These are phyloP conservation scores for Quercus variabilis DNA, from an alignment of 306 rosid genomes.

Conservation along the genomic window DNA sequence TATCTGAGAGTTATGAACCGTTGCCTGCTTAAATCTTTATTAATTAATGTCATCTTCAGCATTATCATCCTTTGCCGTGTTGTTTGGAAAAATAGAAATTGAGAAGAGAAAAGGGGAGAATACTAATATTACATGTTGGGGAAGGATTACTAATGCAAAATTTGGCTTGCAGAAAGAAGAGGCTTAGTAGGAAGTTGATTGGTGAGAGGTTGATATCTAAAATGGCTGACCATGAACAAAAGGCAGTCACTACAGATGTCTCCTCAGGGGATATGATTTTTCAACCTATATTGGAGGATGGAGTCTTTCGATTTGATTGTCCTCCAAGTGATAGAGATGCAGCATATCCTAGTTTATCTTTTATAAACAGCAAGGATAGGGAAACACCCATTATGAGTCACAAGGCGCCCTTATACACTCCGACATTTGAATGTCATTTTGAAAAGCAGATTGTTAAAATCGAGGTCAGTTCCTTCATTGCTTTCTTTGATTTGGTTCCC, in stretches of 20 bases:
- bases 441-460: conserved; percentile 72
- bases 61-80: no score
- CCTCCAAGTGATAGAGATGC: conserved; percentile 56
- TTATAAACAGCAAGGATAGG: conserved; percentile 52
- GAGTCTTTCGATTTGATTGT: conserved; percentile 87
- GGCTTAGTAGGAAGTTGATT: conserved; percentile 27
- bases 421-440: conserved; percentile 47
- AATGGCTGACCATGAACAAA: conserved; percentile 48
- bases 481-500: not conserved
- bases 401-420: conserved; percentile 50
- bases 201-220: conserved; percentile 26
- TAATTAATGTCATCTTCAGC: no score
- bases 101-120: no score
- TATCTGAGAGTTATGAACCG: no score
- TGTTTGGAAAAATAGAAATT: no score
- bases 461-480: conserved; percentile 48
- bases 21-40: no score
- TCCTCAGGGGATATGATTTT: conserved; percentile 64
- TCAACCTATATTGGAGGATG: conserved; percentile 70
- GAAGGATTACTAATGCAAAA: not conserved
- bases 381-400: conserved; percentile 47
- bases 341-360: conserved; percentile 76
- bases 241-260: conserved; percentile 28
- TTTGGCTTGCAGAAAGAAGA: conserved; percentile 44
- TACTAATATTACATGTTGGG: no score